Percentiles rank a stretch among this genome's conserved stretches.
Evolutionary conservation across 345 rosid species (phyloP).

Genomic region (Aegle marmelos): DNA sequence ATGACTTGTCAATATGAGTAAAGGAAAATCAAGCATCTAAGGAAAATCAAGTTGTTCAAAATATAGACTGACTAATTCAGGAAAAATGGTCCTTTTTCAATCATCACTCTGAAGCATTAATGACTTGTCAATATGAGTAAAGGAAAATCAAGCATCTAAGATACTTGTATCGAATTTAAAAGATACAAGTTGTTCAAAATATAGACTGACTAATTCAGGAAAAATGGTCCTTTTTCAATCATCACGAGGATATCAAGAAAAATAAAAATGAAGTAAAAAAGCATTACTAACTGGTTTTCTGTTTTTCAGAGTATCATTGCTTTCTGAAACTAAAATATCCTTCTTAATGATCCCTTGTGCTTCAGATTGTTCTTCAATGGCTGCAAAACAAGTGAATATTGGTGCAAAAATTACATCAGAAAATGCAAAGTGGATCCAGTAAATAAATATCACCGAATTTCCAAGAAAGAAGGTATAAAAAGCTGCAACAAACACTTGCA

Average conservation of each 20-base stretch:
- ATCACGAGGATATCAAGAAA: background rate
- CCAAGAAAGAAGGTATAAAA: background rate
- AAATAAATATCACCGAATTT: background rate
- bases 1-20: background rate
- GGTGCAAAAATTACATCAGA: conserved; percentile 9
- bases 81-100: background rate
- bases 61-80: background rate
- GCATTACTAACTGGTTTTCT: conserved; percentile 56
- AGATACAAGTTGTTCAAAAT: background rate
- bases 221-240: background rate
- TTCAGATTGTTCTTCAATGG: conserved; percentile 35
- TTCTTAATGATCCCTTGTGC: conserved; percentile 29
- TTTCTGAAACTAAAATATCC: conserved; percentile 44
- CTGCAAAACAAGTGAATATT: conserved; percentile 28
- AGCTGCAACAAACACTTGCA: background rate
- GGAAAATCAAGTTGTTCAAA: background rate
- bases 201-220: background rate
- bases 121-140: background rate
- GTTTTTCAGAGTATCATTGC: conserved; percentile 40
- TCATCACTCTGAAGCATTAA: too few species aligned
- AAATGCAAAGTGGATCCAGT: background rate
- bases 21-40: background rate
- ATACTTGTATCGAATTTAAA: background rate
- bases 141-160: background rate
- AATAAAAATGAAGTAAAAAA: background rate